These are phyloP conservation scores for Pichia kluyveri DNA, from an alignment of 805 yeast species.

Conservation along the genomic window DNA sequence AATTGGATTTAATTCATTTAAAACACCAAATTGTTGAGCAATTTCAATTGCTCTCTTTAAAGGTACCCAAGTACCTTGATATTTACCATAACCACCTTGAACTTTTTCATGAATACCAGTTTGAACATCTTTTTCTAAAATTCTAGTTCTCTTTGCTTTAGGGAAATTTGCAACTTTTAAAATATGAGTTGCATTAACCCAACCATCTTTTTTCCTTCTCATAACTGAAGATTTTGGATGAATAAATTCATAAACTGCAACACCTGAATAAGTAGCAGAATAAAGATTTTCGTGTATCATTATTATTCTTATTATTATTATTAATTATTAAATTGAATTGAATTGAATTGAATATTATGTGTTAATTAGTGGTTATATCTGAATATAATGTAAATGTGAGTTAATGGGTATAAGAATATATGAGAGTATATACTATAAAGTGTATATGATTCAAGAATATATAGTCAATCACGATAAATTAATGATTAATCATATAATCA, in stretches of 20 bases:
- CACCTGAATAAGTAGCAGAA: constrained; percentile 72
- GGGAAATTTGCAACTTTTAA: constrained; percentile 90
- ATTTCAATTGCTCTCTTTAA: constrained; percentile 61
- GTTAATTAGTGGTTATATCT: too few relatives aligned
- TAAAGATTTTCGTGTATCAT: constrained; percentile 30
- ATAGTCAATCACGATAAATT: too few relatives aligned
- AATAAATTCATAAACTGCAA: constrained; percentile 73
- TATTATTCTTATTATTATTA: too few relatives aligned
- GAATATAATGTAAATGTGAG: too few relatives aligned
- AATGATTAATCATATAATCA: too few relatives aligned
- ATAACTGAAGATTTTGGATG: constrained; percentile 64
- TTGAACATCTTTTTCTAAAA: constrained; percentile 89
- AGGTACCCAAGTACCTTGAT: constrained; percentile 97
- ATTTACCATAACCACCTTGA: constrained; percentile 95
- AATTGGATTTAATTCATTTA: constrained; percentile 51
- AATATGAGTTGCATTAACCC: constrained; percentile 94
- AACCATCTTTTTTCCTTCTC: constrained; percentile 68
- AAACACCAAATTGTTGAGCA: constrained; percentile 57
- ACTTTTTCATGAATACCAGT: constrained; percentile 83
- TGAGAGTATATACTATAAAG: too few relatives aligned
- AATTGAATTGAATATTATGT: too few relatives aligned
- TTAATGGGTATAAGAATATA: too few relatives aligned
- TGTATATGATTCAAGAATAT: too few relatives aligned
- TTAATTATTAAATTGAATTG: too few relatives aligned
- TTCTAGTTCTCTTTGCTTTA: constrained; percentile 87